Percentiles rank a stretch among this genome's conserved stretches.
Conservation (phyloP, 306 rosid species). For the Pterocarpus macrocarpus region DNA sequence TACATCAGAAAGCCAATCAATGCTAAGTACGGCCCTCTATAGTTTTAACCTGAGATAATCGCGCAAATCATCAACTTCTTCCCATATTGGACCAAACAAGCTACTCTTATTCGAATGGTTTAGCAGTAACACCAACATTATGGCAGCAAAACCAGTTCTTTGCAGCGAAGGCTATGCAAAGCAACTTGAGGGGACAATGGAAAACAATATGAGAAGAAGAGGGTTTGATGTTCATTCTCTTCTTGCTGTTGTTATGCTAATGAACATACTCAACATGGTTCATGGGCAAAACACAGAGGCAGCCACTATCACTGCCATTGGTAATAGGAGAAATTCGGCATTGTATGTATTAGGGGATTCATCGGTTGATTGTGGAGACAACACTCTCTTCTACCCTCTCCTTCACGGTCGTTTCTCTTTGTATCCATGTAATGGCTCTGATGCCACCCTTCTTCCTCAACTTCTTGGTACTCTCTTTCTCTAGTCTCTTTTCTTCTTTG, state of each 20-base stretch:
- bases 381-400: slow-evolving; percentile 76
- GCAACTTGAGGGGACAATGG: slow-evolving; percentile 11
- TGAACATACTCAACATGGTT: slow-evolving; percentile 45
- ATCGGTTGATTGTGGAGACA: slow-evolving; percentile 85
- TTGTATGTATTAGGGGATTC: slow-evolving; percentile 84
- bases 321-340: slow-evolving; percentile 47
- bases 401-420: slow-evolving; percentile 77
- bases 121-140: slow-evolving; percentile 16
- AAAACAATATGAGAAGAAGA: slow-evolving; percentile 41
- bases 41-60: neutral
- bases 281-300: slow-evolving; percentile 37
- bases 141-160: slow-evolving; percentile 21
- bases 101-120: slow-evolving; percentile 16
- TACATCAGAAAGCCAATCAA: neutral
- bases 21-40: neutral
- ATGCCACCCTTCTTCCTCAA: slow-evolving; percentile 76
- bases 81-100: slow-evolving; percentile 7
- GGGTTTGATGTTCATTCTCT: slow-evolving; percentile 37
- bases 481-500: neutral
- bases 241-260: slow-evolving; percentile 35
- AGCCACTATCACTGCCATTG: neutral
- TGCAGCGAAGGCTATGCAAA: slow-evolving; percentile 12
- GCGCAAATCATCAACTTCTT: neutral
- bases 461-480: slow-evolving; percentile 68
- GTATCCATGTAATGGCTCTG: slow-evolving; percentile 67